Evolutionary conservation across 768 basidiomycete genomes (phyloP), one percentile per base, ranked within the genome.

Genomic region (Trichaptum fuscoviolaceum): DNA sequence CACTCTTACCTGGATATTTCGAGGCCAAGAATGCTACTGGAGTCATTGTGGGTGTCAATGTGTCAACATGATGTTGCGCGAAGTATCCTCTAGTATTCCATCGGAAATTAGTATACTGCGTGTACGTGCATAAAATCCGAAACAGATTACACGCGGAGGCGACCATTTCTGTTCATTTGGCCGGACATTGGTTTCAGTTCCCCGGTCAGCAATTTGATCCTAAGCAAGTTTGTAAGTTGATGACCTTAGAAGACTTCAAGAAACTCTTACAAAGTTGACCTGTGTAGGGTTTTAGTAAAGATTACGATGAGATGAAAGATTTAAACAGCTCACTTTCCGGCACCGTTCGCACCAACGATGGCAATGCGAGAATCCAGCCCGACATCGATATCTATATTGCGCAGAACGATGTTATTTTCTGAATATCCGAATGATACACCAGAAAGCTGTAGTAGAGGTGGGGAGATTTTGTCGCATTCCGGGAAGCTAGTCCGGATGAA

Each of bases 401-500:
- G 89, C 27, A 99, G 78, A 62, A 99, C 82, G 42, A 90, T 75
- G 71, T 91, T 92, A 10, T 93, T 90, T 0, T 81, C 79, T 0
- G 83, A 82, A 77, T 99, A 99, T 35, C 95, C 94, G 73, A 99
- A 99, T 0, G 86, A 88, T 27, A 93, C 92, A 70, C 94, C 91
- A 68, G 91, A 90, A 74, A 98, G 87, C 74, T 99, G 97, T 20
- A 99, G 81, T 17, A 99, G 77, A 0, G 97, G 97, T 7, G 97
- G 96, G 5, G 97, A 95, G 71, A 99, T 93, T 80, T 99, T 99
- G 73, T 99, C 97, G 7, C 95, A 88, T 67, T 97, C 96, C 1
- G 95, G 94, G 84, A 99, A 93, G 71, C 92, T 93, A 35, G 30
- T 10, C 23, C 7, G 57, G 62, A 25, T 25, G n/a, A 63, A 34